phyloP scores from a whole-genome alignment of 2,329 filamentous ascomycete genomes.

The Trichoderma simmonsii region DNA sequence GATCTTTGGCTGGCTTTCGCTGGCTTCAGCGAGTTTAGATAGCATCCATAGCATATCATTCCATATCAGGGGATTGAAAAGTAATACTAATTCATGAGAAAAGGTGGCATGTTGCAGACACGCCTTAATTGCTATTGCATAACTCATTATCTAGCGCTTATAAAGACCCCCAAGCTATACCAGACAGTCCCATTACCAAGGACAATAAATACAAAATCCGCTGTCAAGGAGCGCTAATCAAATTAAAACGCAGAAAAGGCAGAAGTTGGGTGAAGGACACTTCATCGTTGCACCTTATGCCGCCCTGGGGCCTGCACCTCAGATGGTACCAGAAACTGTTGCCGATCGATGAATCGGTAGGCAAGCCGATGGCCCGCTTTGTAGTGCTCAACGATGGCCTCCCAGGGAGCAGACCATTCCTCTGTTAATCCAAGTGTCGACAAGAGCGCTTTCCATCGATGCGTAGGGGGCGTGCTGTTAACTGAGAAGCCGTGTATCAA shows the following conservation, averaged over 20 bases:
- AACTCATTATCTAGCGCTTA: background rate
- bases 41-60: background rate
- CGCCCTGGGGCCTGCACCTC: background rate
- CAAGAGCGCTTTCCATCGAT: slow-evolving; percentile 7
- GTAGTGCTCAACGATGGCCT: slow-evolving; percentile 8
- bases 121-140: background rate
- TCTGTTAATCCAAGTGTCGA: background rate
- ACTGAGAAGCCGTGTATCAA: background rate
- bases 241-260: background rate
- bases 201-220: background rate
- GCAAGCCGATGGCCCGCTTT: background rate
- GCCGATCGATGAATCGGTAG: background rate
- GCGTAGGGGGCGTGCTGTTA: background rate
- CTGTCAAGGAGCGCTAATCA: background rate
- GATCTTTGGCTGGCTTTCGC: background rate
- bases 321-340: background rate
- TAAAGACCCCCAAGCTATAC: background rate
- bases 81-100: background rate
- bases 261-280: background rate
- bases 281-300: background rate
- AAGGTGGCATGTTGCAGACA: background rate
- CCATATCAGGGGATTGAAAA: background rate
- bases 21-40: background rate
- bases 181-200: background rate
- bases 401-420: slow-evolving; percentile 4